phyloP scores from a whole-genome alignment of 768 basidiomycete genomes.

The Leucosporidium creatinivorum region DNA sequence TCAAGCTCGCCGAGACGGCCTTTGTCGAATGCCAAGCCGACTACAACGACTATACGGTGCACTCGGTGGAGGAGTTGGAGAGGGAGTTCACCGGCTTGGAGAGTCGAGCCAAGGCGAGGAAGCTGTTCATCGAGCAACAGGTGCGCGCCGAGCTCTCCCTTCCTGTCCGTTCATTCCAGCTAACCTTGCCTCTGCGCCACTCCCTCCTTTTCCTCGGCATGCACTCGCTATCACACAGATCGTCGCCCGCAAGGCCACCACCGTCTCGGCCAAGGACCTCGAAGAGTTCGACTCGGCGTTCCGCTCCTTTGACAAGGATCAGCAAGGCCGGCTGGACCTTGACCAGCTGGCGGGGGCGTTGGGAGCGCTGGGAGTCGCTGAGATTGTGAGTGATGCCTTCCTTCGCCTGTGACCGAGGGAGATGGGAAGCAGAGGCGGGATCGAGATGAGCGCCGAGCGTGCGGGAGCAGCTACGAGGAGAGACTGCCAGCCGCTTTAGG shows the following conservation, averaged over 20 bases:
- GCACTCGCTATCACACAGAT: constrained; percentile 54
- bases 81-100: constrained; percentile 52
- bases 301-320: constrained; percentile 92
- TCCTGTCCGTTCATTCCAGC: neutral
- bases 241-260: constrained; percentile 86
- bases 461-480: neutral
- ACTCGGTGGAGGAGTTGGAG: constrained; percentile 78
- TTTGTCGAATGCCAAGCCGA: constrained; percentile 85
- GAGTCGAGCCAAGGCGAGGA: constrained; percentile 78
- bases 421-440: neutral
- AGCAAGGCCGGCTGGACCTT: constrained; percentile 73
- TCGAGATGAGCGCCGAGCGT: neutral
- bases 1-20: constrained; percentile 61
- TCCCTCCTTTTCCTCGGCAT: neutral
- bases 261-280: constrained; percentile 86
- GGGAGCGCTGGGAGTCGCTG: constrained; percentile 87
- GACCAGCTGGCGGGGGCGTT: constrained; percentile 90
- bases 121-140: constrained; percentile 95
- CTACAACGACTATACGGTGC: constrained; percentile 91
- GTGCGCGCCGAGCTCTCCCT: constrained; percentile 43
- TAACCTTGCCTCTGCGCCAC: neutral
- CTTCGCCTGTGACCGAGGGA: constrained; percentile 39
- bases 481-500: neutral
- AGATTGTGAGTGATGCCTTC: constrained; percentile 53
- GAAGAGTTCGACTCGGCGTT: constrained; percentile 97